Percentiles rank a stretch among this genome's conserved stretches.
Conservation (phyloP, 2,329 filamentous ascomycete genomes). For the Aspergillus sp. region DNA sequence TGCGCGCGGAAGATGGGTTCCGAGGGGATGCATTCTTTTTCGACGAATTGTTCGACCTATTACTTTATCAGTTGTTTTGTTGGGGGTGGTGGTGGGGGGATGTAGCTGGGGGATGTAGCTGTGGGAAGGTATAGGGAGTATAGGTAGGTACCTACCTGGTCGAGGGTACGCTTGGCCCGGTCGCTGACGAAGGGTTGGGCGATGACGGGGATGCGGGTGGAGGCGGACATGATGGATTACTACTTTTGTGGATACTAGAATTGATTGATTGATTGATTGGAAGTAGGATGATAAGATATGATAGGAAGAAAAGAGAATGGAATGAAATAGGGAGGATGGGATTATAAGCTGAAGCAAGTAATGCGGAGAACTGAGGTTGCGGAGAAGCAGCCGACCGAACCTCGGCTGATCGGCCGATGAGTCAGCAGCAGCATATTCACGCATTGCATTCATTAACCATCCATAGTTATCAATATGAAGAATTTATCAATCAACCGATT, state of each 20-base stretch:
- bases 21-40: conserved; percentile 89
- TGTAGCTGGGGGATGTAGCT: background rate
- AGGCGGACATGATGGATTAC: conserved; percentile 50
- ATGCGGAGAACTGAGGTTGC: conserved; percentile 26
- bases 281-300: background rate
- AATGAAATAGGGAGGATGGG: background rate
- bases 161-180: conserved; percentile 77
- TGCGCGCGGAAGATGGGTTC: conserved; percentile 80
- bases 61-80: conserved; percentile 3
- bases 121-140: background rate
- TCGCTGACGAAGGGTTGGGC: conserved; percentile 73
- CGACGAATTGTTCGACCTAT: conserved; percentile 89
- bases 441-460: background rate
- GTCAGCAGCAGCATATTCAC: conserved; percentile 1
- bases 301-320: background rate
- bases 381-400: conserved; percentile 36
- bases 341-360: conserved; percentile 2
- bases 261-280: background rate
- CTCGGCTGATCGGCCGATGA: conserved; percentile 25
- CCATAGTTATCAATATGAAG: too few relatives aligned
- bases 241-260: background rate
- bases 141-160: conserved; percentile 55
- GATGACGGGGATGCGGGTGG: conserved; percentile 58
- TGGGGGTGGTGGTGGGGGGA: conserved; percentile 10
- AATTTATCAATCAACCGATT: too few relatives aligned